Base-by-base conservation (phyloP, 352 stramenopile species). In the Aphanomyces astaci region DNA sequence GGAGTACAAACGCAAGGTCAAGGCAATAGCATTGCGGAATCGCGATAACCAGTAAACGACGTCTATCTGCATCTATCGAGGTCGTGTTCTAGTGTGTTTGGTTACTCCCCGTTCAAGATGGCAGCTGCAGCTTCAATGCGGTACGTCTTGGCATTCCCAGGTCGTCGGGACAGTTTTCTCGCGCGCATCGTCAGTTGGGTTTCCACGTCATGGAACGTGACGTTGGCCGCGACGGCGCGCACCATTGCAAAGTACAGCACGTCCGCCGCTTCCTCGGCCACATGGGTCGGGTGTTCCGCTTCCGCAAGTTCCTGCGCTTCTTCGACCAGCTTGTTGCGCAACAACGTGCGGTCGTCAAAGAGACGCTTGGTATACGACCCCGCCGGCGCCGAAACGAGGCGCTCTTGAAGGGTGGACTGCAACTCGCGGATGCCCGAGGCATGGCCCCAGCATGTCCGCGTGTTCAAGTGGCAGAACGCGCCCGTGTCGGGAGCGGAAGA, bases 211-310 rank as follows among this genome's bases (percentile, higher is more conserved):
- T 96, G 84, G 45, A 98, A 86, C 63, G 86, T 95, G 39, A 92
- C 95, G 24, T 92, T 92, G 36, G 90, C 93, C 40, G 94, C 94
- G 5, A 91, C 81, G 45, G 92, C 96, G 56, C 89, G 86, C 49
- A 96, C 89, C 84, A 98, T 96, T 22, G 93, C 91, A 77, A 98
- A 98, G 74, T 98, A 98, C 71, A 98, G 78, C 17, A 98, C 89
- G 79, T 98, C 96, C 4, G 94, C 96, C 7, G 96, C 84, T 76
- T 98, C 95, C 36, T 89, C 91, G 7, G 94, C 94, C 0, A 98
- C 91, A 69, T 98, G 86, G 19, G 88, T 63, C 81, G 75, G 3
- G 73, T 89, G 70, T 36, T 73, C 77, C 4, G 92, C 90, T 71
- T 98, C 92, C 2, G 88, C 82, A 19, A 98, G 83, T 70, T 98